Percentiles rank a stretch among this genome's conserved stretches.
phyloP scores from a whole-genome alignment of 2,329 filamentous ascomycete species.

The Cytospora piceae region DNA sequence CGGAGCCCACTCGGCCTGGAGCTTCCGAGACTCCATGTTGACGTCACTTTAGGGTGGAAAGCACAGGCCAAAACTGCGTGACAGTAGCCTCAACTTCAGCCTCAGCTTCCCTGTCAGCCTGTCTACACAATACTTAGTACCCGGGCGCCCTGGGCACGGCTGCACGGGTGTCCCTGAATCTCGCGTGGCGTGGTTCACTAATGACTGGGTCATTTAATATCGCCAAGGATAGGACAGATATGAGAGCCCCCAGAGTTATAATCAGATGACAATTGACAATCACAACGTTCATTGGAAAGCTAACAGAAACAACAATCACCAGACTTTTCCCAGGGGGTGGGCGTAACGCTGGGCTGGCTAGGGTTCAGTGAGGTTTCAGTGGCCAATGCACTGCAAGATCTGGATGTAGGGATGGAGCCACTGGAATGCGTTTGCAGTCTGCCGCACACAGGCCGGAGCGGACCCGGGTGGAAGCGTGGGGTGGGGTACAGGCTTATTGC shows the following conservation, averaged over 20 bases:
- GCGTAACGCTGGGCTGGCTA: conserved; percentile 1
- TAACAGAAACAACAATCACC: neutral
- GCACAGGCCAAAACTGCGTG: neutral
- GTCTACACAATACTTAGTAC: neutral
- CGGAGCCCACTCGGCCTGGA: neutral
- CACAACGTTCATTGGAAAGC: neutral
- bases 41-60: neutral
- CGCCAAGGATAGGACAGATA: neutral
- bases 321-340: neutral
- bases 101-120: neutral
- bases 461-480: conserved; percentile 1
- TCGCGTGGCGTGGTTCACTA: conserved; percentile 3
- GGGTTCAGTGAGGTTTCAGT: conserved; percentile 7
- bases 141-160: neutral
- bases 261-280: too few relatives aligned
- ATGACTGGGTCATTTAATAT: neutral
- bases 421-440: conserved; percentile 2
- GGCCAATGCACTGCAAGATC: conserved; percentile 17
- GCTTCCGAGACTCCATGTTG: neutral
- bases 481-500: conserved; percentile 2
- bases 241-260: neutral
- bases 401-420: neutral
- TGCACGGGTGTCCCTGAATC: neutral
- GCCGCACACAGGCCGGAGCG: neutral
- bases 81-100: neutral